Conservation (phyloP, 192 early-diverging fungal species). For the Piromyces finnis region DNA sequence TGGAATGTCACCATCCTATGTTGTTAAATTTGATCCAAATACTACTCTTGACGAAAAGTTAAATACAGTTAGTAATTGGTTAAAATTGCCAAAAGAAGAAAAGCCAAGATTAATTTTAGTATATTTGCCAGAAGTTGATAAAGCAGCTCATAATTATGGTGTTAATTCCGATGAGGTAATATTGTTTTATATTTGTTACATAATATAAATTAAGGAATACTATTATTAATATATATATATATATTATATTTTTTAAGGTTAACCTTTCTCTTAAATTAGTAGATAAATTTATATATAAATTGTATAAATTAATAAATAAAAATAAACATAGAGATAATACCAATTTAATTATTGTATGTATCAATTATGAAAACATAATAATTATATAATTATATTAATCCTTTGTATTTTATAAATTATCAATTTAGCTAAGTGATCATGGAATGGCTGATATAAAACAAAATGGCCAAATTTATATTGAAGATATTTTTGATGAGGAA, state of each 20-base stretch:
- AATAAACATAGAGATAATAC: conserved; percentile 42
- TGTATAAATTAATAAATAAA: conserved; percentile 27
- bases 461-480: conserved; percentile 46
- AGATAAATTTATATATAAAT: conserved; percentile 37
- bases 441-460: conserved; percentile 53
- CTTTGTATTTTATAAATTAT: no score
- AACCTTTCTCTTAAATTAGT: conserved; percentile 28
- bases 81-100: conserved; percentile 46
- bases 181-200: no score
- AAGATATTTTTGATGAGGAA: conserved; percentile 45
- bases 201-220: no score
- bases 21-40: not conserved
- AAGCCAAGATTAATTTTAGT: conserved; percentile 56
- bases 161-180: conserved; percentile 26
- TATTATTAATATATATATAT: no score
- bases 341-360: conserved; percentile 29
- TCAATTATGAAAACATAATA: no score
- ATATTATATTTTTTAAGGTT: conserved; percentile 13
- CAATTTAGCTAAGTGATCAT: conserved; percentile 72
- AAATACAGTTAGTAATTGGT: conserved; percentile 46
- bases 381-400: no score
- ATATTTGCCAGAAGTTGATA: conserved; percentile 69
- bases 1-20: conserved; percentile 39
- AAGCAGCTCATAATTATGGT: conserved; percentile 53
- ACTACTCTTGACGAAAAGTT: conserved; percentile 30